phyloP scores from a whole-genome alignment of 805 yeast species.

The Candida silvatica region DNA sequence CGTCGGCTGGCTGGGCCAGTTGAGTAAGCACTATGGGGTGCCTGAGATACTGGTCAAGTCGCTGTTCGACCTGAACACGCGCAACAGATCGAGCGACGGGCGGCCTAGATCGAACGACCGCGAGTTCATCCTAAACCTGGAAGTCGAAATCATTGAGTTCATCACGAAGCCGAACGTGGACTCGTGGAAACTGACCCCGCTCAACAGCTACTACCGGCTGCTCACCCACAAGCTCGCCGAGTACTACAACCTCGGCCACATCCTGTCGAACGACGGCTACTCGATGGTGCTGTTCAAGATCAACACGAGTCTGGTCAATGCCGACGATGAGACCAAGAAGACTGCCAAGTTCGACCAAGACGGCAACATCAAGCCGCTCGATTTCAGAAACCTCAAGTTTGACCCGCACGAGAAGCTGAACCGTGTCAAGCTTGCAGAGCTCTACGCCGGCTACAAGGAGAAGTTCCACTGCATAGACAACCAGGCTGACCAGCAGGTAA shows the following conservation, averaged over 20 bases:
- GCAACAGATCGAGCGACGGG: constrained; percentile 3
- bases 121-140: constrained; percentile 40
- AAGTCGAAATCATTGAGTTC: constrained; percentile 37
- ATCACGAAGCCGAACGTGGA: constrained; percentile 30
- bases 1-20: constrained; percentile 11
- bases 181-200: constrained; percentile 38
- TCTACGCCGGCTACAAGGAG: constrained; percentile 14
- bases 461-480: constrained; percentile 3
- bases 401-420: constrained; percentile 25
- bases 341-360: constrained; percentile 23
- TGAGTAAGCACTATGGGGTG: constrained; percentile 16
- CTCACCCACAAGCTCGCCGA: constrained; percentile 65
- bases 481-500: not conserved
- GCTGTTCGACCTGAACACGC: constrained; percentile 20
- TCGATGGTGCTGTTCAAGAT: constrained; percentile 33
- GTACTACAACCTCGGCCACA: constrained; percentile 55
- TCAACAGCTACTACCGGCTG: constrained; percentile 63
- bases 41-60: constrained; percentile 24
- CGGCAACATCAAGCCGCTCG: constrained; percentile 25
- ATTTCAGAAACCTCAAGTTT: constrained; percentile 21
- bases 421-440: constrained; percentile 20
- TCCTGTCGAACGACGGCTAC: constrained; percentile 40
- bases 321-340: constrained; percentile 24
- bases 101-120: constrained; percentile 27
- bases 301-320: constrained; percentile 28